These are phyloP conservation scores for Isatis lusitanica DNA, from an alignment of 441 rosid species.

Conservation along the genomic window DNA sequence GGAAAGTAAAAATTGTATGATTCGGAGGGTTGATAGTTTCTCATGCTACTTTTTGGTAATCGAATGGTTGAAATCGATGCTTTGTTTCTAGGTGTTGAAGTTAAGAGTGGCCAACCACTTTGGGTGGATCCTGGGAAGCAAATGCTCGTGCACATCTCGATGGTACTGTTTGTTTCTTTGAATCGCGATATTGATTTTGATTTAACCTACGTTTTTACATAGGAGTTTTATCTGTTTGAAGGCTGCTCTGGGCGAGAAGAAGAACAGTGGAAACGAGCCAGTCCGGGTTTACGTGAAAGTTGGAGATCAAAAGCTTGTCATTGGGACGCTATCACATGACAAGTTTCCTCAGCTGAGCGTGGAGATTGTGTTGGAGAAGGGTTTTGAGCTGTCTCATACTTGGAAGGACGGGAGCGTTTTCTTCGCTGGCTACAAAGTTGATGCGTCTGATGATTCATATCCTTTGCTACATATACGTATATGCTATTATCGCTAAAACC, in stretches of 20 bases:
- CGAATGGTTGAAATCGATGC: background rate
- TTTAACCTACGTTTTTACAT: background rate
- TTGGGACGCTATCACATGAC: constrained; percentile 68
- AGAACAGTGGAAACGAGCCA: constrained; percentile 46
- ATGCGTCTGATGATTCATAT: constrained; percentile 42
- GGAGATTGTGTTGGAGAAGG: constrained; percentile 60
- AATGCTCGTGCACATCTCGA: constrained; percentile 70
- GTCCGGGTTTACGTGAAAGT: constrained; percentile 43
- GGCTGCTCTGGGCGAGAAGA: constrained; percentile 69
- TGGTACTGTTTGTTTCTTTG: constrained; percentile 37
- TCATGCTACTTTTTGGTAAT: background rate
- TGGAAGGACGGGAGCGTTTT: constrained; percentile 72
- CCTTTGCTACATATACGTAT: constrained; percentile 34
- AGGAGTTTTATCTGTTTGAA: constrained; percentile 20
- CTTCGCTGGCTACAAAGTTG: constrained; percentile 65
- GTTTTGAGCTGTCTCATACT: constrained; percentile 73
- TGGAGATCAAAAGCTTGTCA: constrained; percentile 51
- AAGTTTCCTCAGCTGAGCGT: constrained; percentile 64
- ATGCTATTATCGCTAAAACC: background rate
- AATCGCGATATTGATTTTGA: background rate
- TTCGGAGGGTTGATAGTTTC: background rate
- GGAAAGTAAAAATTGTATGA: background rate
- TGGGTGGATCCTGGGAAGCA: constrained; percentile 41
- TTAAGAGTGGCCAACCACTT: constrained; percentile 51
- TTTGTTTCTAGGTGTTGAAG: constrained; percentile 67